These are phyloP conservation scores for Xylaria palmicola DNA, from an alignment of 495 filamentous ascomycete species.

Conservation along the genomic window DNA sequence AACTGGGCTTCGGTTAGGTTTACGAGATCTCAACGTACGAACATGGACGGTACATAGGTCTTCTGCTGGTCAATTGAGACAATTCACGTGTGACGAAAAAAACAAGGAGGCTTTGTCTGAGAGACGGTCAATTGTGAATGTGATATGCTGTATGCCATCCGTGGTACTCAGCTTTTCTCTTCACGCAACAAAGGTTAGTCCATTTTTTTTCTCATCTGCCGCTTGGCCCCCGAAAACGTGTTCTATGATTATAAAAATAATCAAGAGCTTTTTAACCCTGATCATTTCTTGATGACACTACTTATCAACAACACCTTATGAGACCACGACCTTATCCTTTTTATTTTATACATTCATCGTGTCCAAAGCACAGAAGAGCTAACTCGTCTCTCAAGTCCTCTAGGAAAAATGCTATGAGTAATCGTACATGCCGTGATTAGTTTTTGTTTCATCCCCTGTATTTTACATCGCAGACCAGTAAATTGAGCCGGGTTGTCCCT, in stretches of 20 bases:
- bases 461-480: not conserved
- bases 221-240: slow-evolving; percentile 19
- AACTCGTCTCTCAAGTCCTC: not conserved
- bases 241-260: slow-evolving; percentile 53
- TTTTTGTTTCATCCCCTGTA: not conserved
- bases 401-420: not conserved
- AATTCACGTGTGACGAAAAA: slow-evolving; percentile 26
- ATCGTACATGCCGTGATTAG: not conserved
- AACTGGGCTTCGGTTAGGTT: slow-evolving; percentile 38
- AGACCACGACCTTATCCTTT: slow-evolving; percentile 42
- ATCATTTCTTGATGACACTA: slow-evolving; percentile 46
- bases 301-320: slow-evolving; percentile 50
- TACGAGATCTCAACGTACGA: slow-evolving; percentile 35
- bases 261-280: slow-evolving; percentile 61
- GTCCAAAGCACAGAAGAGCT: not conserved
- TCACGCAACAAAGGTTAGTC: slow-evolving; percentile 45
- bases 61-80: slow-evolving; percentile 44
- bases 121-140: slow-evolving; percentile 7
- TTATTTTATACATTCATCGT: slow-evolving; percentile 2
- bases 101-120: no score
- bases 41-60: slow-evolving; percentile 42
- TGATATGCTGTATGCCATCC: slow-evolving; percentile 22
- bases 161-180: slow-evolving; percentile 5
- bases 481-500: not conserved
- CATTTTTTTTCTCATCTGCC: not conserved